These are phyloP conservation scores for Taxawa tesnikishii DNA, from an alignment of 2,329 filamentous ascomycete species.

Conservation along the genomic window DNA sequence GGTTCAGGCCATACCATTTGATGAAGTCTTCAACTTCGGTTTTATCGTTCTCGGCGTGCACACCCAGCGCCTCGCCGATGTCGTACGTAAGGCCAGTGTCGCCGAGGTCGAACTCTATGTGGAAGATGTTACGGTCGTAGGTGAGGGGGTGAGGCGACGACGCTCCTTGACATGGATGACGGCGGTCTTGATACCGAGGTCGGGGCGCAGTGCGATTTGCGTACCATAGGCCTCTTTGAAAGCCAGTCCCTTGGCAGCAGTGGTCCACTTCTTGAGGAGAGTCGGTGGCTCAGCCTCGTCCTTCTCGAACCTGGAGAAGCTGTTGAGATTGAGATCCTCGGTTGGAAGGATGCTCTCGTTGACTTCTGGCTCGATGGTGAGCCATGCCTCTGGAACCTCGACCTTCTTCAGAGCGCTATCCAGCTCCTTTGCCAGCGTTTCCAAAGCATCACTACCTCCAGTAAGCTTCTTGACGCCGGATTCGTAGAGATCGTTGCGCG, in stretches of 20 bases:
- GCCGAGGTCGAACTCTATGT: constrained; percentile 96
- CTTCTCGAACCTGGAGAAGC: constrained; percentile 73
- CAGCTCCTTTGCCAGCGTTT: constrained; percentile 48
- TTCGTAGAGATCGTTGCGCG: constrained; percentile 52
- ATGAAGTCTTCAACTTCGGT: constrained; percentile 75
- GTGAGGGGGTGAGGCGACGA: constrained; percentile 75
- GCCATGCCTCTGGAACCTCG: constrained; percentile 71
- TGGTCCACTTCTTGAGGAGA: constrained; percentile 64
- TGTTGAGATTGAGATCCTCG: constrained; percentile 59
- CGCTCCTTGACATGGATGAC: constrained; percentile 91
- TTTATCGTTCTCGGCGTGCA: constrained; percentile 88
- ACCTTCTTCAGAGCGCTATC: constrained; percentile 59
- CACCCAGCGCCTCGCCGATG: constrained; percentile 92
- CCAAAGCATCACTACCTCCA: constrained; percentile 47
- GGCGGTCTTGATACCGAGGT: constrained; percentile 73
- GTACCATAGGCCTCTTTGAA: constrained; percentile 94
- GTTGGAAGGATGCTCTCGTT: constrained; percentile 42
- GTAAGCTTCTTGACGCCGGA: constrained; percentile 56
- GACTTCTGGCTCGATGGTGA: constrained; percentile 51
- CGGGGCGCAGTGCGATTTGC: constrained; percentile 62
- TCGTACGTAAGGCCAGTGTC: constrained; percentile 86
- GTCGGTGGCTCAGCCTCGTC: constrained; percentile 55
- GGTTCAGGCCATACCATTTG: constrained; percentile 72
- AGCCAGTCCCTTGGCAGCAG: constrained; percentile 70
- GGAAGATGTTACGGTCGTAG: constrained; percentile 99